phyloP scores from a whole-genome alignment of 1,284 basidiomycete genomes.

The Trametes versicolor region DNA sequence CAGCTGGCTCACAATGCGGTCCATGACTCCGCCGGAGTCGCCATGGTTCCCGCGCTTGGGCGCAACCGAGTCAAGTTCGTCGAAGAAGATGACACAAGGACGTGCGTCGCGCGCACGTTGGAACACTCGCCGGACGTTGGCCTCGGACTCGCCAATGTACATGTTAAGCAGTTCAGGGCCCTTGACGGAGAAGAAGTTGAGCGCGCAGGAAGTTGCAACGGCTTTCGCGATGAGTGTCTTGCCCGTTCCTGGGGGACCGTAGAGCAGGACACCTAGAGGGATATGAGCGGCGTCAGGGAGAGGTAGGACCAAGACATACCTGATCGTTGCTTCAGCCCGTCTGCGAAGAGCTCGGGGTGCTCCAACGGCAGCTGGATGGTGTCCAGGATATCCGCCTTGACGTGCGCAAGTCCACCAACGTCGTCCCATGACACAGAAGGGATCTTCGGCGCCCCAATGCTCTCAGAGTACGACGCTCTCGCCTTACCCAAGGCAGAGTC shows the following conservation, averaged over 20 bases:
- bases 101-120: conserved; percentile 90
- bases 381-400: conserved; percentile 96
- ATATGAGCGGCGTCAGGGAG: neutral
- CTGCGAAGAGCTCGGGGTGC: conserved; percentile 92
- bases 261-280: conserved; percentile 81
- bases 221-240: conserved; percentile 95
- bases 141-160: conserved; percentile 99
- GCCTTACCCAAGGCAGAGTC: conserved; percentile 80
- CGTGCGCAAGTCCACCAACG: conserved; percentile 89
- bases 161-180: conserved; percentile 97
- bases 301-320: conserved; percentile 55
- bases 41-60: conserved; percentile 96
- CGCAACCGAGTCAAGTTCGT: conserved; percentile 97
- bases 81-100: conserved; percentile 97
- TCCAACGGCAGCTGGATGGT: conserved; percentile 97
- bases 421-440: conserved; percentile 98
- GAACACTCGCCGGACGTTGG: conserved; percentile 94
- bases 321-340: conserved; percentile 95
- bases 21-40: conserved; percentile 97
- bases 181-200: conserved; percentile 97
- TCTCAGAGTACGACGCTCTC: conserved; percentile 87
- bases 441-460: conserved; percentile 96
- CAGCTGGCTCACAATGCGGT: conserved; percentile 96
- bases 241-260: conserved; percentile 96
- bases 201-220: conserved; percentile 91